A percentile compares a stretch with the other conserved stretches of the same genome.
Conservation (phyloP, 2,329 filamentous ascomycete genomes). For the Penicillium brasilianum region DNA sequence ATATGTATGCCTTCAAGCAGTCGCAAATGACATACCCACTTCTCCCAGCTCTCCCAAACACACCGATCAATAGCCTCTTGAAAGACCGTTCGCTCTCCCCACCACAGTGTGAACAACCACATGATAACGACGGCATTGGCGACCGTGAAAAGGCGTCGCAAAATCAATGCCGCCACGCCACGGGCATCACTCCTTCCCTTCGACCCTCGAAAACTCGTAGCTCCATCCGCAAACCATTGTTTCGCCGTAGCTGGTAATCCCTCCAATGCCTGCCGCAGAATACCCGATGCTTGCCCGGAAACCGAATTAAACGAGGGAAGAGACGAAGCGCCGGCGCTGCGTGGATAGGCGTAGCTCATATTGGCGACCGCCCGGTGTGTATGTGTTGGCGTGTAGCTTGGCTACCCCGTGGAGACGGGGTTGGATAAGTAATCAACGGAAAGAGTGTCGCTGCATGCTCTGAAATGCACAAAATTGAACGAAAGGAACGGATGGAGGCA, state of each 20-base stretch:
- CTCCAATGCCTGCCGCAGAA: conserved; percentile 23
- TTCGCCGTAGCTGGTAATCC: conserved; percentile 28
- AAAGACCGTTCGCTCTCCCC: conserved; percentile 84
- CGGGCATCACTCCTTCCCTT: conserved; percentile 25
- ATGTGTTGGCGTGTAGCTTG: conserved; percentile 7
- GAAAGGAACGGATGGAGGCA: conserved; percentile 11
- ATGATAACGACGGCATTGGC: conserved; percentile 70
- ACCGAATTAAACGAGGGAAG: conserved; percentile 33
- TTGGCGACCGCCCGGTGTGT: conserved; percentile 22
- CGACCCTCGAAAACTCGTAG: conserved; percentile 13
- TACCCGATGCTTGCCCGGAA: conserved; percentile 15
- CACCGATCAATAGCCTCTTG: conserved; percentile 72
- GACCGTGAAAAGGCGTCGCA: conserved; percentile 46
- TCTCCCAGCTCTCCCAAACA: conserved; percentile 86
- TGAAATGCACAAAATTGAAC: conserved; percentile 3
- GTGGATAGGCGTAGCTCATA: conserved; percentile 45
- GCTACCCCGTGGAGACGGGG: conserved; percentile 23
- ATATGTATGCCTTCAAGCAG: neutral
- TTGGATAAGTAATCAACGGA: conserved; percentile 23
- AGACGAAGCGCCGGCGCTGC: conserved; percentile 31
- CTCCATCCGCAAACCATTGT: conserved; percentile 31
- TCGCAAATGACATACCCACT: conserved; percentile 71
- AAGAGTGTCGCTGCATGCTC: conserved; percentile 30
- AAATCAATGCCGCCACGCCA: conserved; percentile 16
- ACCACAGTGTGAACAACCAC: conserved; percentile 79